Conservation (phyloP, 495 filamentous ascomycete species). For the Trichodelitschia bisporula region DNA sequence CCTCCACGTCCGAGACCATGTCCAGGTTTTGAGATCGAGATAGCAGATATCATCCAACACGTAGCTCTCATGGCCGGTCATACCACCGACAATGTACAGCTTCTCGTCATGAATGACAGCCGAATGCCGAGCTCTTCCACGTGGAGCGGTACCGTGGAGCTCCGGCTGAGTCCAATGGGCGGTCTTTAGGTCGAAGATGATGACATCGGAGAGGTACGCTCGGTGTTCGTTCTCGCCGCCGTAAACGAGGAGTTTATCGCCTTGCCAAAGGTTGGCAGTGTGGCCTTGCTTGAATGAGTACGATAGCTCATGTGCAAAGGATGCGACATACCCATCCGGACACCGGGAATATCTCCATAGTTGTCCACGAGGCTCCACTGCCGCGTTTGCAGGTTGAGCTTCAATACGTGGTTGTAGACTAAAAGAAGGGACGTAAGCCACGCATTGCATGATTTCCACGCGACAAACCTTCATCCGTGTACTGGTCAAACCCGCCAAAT, state of each 20-base stretch:
- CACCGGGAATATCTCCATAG: constrained; percentile 93
- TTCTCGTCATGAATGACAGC: constrained; percentile 91
- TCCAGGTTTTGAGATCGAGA: constrained; percentile 89
- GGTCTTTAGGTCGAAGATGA: constrained; percentile 82
- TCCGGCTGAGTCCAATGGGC: constrained; percentile 85
- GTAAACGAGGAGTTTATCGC: constrained; percentile 82
- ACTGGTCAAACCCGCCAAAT: constrained; percentile 97
- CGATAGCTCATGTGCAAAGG: background rate
- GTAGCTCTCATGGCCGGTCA: constrained; percentile 65
- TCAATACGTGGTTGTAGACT: constrained; percentile 96
- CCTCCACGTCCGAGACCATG: constrained; percentile 88
- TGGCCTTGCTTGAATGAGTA: constrained; percentile 64
- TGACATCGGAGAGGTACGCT: constrained; percentile 81
- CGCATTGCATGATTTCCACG: background rate
- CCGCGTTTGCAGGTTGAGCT: constrained; percentile 57
- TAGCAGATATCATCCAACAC: constrained; percentile 91
- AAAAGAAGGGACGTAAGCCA: background rate
- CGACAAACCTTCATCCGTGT: constrained; percentile 63
- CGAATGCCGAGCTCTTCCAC: constrained; percentile 77
- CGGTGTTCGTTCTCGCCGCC: constrained; percentile 95
- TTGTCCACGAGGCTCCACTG: constrained; percentile 95
- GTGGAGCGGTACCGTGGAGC: constrained; percentile 56
- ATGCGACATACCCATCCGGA: constrained; percentile 62
- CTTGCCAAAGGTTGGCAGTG: constrained; percentile 84
- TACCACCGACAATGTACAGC: constrained; percentile 76